These are phyloP conservation scores for Sphaceloma murrayae DNA, from an alignment of 2,329 filamentous ascomycete species.

Conservation along the genomic window DNA sequence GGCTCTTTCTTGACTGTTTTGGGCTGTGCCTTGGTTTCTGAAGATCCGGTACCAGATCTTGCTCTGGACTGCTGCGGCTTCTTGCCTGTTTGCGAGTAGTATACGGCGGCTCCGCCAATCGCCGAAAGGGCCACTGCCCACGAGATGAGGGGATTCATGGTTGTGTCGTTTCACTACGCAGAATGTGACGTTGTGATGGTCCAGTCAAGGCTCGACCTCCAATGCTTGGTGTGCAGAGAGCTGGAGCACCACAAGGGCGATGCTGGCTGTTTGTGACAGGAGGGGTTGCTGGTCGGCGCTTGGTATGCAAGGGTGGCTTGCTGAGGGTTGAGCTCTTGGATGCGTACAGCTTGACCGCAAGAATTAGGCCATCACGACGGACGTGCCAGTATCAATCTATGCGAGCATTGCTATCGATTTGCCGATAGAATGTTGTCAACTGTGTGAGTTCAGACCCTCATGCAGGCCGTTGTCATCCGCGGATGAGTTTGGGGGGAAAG, in stretches of 20 bases:
- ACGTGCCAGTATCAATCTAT: neutral
- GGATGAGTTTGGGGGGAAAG: neutral
- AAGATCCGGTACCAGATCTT: conserved; percentile 6
- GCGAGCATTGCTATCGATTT: neutral
- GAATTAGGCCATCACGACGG: neutral
- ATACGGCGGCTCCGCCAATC: conserved; percentile 22
- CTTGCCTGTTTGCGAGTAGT: conserved; percentile 21
- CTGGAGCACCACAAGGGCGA: neutral
- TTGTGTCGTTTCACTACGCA: neutral
- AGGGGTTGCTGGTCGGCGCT: neutral
- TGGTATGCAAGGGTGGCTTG: conserved; percentile 4
- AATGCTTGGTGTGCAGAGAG: too few species aligned
- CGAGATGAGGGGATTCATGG: conserved; percentile 26
- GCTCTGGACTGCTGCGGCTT: conserved; percentile 18
- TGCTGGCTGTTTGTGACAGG: neutral
- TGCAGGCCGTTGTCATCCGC: conserved; percentile 5
- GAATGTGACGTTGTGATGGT: too few species aligned
- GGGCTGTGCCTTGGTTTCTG: conserved; percentile 10
- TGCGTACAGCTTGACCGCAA: conserved; percentile 8
- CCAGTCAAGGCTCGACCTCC: too few species aligned
- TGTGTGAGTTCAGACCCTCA: neutral
- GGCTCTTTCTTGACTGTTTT: conserved; percentile 18
- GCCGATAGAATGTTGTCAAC: neutral
- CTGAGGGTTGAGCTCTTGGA: conserved; percentile 6
- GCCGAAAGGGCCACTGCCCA: conserved; percentile 23